A percentile compares a stretch with the other conserved stretches of the same genome.
Conservation (phyloP, 352 stramenopile genomes). For the Phytophthora pistaciae region DNA sequence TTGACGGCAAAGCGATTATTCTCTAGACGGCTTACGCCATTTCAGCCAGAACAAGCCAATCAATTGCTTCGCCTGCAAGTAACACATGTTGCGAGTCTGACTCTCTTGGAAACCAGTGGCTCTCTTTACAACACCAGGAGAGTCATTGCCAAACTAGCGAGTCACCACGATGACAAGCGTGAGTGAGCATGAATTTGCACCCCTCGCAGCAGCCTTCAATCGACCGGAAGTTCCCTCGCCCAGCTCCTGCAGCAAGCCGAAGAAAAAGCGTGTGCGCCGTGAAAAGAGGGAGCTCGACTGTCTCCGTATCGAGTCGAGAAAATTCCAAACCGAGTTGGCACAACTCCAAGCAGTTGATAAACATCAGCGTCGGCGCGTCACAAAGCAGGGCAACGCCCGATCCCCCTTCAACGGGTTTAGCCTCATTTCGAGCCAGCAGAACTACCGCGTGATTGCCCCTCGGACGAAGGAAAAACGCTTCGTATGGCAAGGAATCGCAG, state of each 20-base stretch:
- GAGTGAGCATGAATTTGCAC: not conserved
- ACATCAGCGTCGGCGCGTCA: too few species aligned
- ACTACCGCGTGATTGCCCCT: slow-evolving; percentile 12
- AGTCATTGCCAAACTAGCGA: not conserved
- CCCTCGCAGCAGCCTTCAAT: not conserved
- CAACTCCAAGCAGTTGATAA: slow-evolving; percentile 4
- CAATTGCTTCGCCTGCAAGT: not conserved
- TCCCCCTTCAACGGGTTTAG: not conserved
- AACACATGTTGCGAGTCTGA: not conserved
- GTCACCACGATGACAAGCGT: not conserved
- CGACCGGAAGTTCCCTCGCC: not conserved
- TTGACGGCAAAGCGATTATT: not conserved
- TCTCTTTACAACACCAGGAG: not conserved
- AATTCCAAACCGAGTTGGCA: slow-evolving; percentile 34
- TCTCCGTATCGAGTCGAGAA: slow-evolving; percentile 27
- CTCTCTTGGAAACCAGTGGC: not conserved
- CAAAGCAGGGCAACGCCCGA: not conserved
- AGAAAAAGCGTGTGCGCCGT: slow-evolving; percentile 23
- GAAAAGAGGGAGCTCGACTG: slow-evolving; percentile 37
- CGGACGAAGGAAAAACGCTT: not conserved
- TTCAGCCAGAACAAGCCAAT: not conserved
- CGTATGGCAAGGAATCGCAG: slow-evolving; percentile 23
- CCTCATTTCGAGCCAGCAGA: not conserved
- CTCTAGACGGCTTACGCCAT: not conserved
- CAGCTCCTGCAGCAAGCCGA: not conserved